phyloP scores from a whole-genome alignment of 2,329 filamentous ascomycete genomes.

The Alternaria brassicicola region DNA sequence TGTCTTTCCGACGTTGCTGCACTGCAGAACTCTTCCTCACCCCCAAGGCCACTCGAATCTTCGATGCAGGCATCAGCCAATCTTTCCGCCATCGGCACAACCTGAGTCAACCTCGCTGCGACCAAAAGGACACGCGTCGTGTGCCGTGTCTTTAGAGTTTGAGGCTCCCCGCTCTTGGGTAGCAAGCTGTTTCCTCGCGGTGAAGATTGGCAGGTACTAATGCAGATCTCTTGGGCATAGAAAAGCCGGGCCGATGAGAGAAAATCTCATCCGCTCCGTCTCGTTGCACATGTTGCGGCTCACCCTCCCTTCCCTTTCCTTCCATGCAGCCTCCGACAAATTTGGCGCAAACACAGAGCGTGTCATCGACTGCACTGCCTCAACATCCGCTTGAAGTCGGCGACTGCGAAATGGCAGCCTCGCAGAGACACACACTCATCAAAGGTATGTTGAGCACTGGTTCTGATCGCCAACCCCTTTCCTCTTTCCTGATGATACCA shows the following conservation, averaged over 20 bases:
- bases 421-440: not conserved
- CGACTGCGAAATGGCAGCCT: not conserved
- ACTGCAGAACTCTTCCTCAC: constrained; percentile 10
- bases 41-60: not conserved
- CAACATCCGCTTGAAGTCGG: not conserved
- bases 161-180: constrained; percentile 33
- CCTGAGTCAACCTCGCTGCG: not conserved
- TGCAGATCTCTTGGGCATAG: constrained; percentile 16
- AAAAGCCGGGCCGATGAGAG: constrained; percentile 8
- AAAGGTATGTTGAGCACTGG: constrained; percentile 33
- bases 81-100: constrained; percentile 1
- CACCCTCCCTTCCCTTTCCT: constrained; percentile 2
- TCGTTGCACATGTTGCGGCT: not conserved
- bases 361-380: constrained; percentile 1
- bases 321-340: constrained; percentile 5
- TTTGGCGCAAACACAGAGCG: constrained; percentile 2
- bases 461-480: constrained; percentile 16
- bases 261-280: constrained; percentile 3
- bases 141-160: constrained; percentile 24
- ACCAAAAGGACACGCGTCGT: not conserved
- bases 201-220: constrained; percentile 22
- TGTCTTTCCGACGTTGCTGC: constrained; percentile 10
- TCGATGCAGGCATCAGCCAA: not conserved
- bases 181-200: constrained; percentile 26
- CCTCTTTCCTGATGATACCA: constrained; percentile 48